These are phyloP conservation scores for Dalbergia oliveri DNA, from an alignment of 306 rosid genomes.

Conservation along the genomic window DNA sequence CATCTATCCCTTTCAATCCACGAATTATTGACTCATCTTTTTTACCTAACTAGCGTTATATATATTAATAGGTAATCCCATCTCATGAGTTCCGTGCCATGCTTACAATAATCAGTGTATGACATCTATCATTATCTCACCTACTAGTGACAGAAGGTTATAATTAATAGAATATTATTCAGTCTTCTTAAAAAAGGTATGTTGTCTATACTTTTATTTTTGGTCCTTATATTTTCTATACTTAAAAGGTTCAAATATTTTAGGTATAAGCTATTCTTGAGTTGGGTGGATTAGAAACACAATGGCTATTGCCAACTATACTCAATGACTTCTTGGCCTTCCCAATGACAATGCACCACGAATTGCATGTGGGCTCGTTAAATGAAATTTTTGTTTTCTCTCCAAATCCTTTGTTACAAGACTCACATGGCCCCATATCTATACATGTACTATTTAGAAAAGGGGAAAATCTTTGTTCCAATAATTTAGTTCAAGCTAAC, in stretches of 20 bases:
- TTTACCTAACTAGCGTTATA: slow-evolving; percentile 21
- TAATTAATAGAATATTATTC: neutral
- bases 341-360: neutral
- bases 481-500: slow-evolving; percentile 1
- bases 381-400: neutral
- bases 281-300: neutral
- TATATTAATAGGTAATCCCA: neutral
- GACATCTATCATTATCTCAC: neutral
- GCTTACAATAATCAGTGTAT: slow-evolving; percentile 6
- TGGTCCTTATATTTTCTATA: too few relatives aligned
- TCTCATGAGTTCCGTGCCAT: slow-evolving; percentile 10
- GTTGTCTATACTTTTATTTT: neutral
- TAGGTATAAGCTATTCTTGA: neutral
- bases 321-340: neutral
- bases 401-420: neutral
- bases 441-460: neutral
- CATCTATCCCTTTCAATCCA: slow-evolving; percentile 8
- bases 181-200: neutral
- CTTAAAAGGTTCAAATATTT: neutral
- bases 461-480: neutral
- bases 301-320: slow-evolving; percentile 1
- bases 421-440: neutral
- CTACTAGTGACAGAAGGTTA: neutral
- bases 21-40: slow-evolving; percentile 1
- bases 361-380: neutral